Evolutionary conservation across 2,329 filamentous ascomycete genomes (phyloP), one percentile per base, ranked within the genome.

Genomic region (Apiospora rasikravindrae): DNA sequence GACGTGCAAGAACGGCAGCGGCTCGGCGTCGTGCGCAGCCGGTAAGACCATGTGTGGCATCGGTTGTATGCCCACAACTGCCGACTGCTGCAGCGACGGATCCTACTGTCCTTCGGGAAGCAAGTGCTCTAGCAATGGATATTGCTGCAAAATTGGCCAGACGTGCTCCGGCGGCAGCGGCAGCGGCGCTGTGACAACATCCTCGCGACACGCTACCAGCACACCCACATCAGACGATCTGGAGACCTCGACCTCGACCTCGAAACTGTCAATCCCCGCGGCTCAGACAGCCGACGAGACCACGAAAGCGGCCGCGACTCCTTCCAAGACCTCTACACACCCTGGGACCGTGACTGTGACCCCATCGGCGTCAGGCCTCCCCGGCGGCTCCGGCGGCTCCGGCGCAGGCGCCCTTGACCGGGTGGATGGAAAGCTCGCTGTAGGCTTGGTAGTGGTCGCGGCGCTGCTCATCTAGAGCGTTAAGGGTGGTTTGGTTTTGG

Each of bases 101-200:
- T 70, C 76, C 37, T 77, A 78, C 67, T 78, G 77, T 51, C 75
- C 77, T 2, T 71, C 77, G 66, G 77, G 74, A 37, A 76, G 76
- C 51, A 76, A 72, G 4, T 78, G 77, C 72, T 73, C 71, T n/a
- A 37, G 14, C 51, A 73, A 75, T 47, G 75, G 73, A 22, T 40
- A 40, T 19, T 64, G 57, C 10, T 72, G 67, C 45, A 68, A 24
- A 76, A 75, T 68, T 76, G 75, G 61, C 71, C 74, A 14, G 3
- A 73, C 22, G 74, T 74, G 67, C 67, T 29, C 42, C 5, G 73
- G 74, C 4, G 68, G 73, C 22, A 76, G 76, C 40, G 70, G 73
- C 14, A 14, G 44, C 10, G 70, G 49, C 29, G 29, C 51, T 13
- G 44, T 37, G 29, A 37, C 29, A 14, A 4, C 26, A 44, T 42